Evolutionary conservation across 2,329 filamentous ascomycete species (phyloP).

Genomic region (Clonostachys byssicola): DNA sequence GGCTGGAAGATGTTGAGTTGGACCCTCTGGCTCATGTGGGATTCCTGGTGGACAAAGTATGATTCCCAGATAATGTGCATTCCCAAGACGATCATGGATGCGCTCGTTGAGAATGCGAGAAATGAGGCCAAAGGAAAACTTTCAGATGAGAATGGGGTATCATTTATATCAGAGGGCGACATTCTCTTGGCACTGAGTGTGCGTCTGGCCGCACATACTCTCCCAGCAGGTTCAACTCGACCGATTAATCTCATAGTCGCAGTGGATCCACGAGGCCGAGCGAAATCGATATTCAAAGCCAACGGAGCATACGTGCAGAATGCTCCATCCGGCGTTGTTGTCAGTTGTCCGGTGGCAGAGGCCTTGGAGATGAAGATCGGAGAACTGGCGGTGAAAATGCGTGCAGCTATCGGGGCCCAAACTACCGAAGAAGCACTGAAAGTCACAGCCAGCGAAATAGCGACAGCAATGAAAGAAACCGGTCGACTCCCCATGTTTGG

Average conservation of each 20-base stretch:
- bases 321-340: not conserved
- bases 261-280: not conserved
- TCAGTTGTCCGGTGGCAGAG: not conserved
- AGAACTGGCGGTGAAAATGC: constrained; percentile 6
- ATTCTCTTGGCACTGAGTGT: not conserved
- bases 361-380: constrained; percentile 5
- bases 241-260: not conserved
- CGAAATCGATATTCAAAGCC: not conserved
- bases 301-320: constrained; percentile 1
- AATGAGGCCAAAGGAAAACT: not conserved
- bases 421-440: constrained; percentile 11
- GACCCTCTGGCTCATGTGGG: not conserved
- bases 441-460: constrained; percentile 2
- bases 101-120: not conserved
- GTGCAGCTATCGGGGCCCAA: constrained; percentile 6
- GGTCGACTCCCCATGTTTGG: constrained; percentile 1
- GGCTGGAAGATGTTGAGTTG: not conserved
- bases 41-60: not conserved
- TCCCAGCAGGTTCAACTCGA: not conserved
- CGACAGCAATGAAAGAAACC: not conserved
- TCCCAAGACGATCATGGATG: not conserved
- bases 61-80: constrained; percentile 1
- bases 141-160: not conserved
- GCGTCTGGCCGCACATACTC: not conserved
- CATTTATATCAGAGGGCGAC: not conserved